Conservation (phyloP, 805 yeast species). For the Debaryomyces hansenii region DNA sequence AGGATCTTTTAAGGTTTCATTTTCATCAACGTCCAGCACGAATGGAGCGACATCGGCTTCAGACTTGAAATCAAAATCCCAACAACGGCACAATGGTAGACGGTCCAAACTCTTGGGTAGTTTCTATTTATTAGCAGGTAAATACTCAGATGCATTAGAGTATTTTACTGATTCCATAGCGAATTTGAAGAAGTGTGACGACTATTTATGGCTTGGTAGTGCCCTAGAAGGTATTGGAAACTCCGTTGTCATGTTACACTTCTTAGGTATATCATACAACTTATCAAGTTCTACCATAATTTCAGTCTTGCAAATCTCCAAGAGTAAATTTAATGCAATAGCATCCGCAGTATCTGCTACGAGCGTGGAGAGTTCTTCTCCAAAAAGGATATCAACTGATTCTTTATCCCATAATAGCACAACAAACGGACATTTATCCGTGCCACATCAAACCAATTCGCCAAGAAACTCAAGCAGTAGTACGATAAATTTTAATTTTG, state of each 20-base stretch:
- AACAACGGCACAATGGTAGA: constrained; percentile 62
- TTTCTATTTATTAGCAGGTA: constrained; percentile 78
- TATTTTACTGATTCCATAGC: constrained; percentile 74
- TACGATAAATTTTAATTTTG: constrained; percentile 18
- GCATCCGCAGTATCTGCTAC: neutral
- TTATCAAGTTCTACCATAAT: constrained; percentile 40
- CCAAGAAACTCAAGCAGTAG: constrained; percentile 37
- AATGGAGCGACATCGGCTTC: constrained; percentile 2
- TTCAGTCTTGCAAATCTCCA: constrained; percentile 31
- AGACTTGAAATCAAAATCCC: constrained; percentile 35
- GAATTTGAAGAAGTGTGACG: constrained; percentile 60
- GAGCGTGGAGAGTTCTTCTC: constrained; percentile 9
- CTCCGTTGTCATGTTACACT: constrained; percentile 59
- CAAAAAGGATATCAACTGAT: constrained; percentile 49
- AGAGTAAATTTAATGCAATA: constrained; percentile 18
- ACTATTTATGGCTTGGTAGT: constrained; percentile 84
- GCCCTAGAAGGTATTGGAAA: constrained; percentile 82
- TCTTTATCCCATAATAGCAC: constrained; percentile 5
- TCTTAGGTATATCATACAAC: constrained; percentile 52
- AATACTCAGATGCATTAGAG: constrained; percentile 65
- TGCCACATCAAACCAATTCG: constrained; percentile 15
- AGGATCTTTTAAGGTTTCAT: constrained; percentile 35
- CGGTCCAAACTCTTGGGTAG: constrained; percentile 74
- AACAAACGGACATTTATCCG: neutral
- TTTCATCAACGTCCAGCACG: constrained; percentile 5